Evolutionary conservation across 805 yeast species (phyloP).

Genomic region (Wickerhamiella qilinensis): DNA sequence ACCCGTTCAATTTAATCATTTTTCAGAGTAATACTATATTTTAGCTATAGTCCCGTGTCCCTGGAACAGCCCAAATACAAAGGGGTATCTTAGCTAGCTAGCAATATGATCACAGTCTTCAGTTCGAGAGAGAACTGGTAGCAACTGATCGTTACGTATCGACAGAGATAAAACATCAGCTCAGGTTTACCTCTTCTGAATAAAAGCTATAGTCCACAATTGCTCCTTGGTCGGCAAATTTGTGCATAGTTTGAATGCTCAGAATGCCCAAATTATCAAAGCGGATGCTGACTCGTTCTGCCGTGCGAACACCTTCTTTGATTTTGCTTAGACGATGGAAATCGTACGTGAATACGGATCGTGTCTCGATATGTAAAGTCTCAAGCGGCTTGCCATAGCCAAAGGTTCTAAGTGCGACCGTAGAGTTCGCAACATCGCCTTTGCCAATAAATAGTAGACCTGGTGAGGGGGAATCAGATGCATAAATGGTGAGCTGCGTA

Average conservation of each 20-base stretch:
- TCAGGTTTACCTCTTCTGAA: not conserved
- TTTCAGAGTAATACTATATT: too few species aligned
- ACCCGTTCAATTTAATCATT: too few species aligned
- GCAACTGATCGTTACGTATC: too few species aligned
- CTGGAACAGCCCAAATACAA: too few species aligned
- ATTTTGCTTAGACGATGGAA: constrained; percentile 1
- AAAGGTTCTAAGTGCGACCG: not conserved
- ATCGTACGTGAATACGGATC: constrained; percentile 1
- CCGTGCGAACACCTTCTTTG: not conserved
- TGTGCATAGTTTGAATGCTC: constrained; percentile 4
- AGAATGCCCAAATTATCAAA: constrained; percentile 2
- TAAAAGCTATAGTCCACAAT: constrained; percentile 1
- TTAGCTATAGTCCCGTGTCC: too few species aligned
- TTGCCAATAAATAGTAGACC: not conserved
- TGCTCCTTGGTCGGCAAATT: not conserved
- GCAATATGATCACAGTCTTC: too few species aligned
- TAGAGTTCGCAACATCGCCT: not conserved
- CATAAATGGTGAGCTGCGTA: not conserved
- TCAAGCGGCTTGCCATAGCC: not conserved
- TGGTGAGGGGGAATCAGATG: not conserved
- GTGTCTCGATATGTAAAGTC: not conserved
- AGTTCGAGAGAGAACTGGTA: too few species aligned
- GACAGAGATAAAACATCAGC: too few species aligned
- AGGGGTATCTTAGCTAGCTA: too few species aligned
- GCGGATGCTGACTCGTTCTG: not conserved